phyloP scores from a whole-genome alignment of 306 rosid species.

The Dalbergia cochinchinensis region DNA sequence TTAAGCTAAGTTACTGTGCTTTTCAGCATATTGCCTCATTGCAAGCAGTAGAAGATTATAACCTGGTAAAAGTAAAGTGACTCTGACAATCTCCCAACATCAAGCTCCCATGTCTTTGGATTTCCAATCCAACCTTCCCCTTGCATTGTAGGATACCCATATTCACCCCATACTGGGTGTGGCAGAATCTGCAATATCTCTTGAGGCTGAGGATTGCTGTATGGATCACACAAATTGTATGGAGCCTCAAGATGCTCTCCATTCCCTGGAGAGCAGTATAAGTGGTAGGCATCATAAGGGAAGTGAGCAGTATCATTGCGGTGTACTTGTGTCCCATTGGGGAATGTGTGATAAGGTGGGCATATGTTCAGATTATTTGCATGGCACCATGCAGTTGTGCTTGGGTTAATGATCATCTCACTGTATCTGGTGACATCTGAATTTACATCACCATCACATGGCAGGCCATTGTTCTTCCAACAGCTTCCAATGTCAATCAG shows the following conservation, averaged over 20 bases:
- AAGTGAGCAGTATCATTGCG: constrained; percentile 52
- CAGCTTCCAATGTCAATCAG: constrained; percentile 68
- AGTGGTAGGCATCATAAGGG: constrained; percentile 67
- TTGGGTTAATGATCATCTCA: constrained; percentile 64
- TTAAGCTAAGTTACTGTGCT: not conserved
- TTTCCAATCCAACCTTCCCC: constrained; percentile 72
- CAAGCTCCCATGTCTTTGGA: constrained; percentile 68
- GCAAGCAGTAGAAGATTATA: not conserved
- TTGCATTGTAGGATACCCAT: constrained; percentile 61
- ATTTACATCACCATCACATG: constrained; percentile 63
- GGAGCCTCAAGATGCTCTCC: constrained; percentile 57
- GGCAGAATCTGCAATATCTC: constrained; percentile 69
- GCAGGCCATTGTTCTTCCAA: constrained; percentile 64
- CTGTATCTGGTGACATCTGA: constrained; percentile 64
- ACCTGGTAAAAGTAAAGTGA: constrained; percentile 70
- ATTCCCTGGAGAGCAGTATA: constrained; percentile 70
- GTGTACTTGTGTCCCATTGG: constrained; percentile 55
- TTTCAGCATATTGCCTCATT: not conserved
- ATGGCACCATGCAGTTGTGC: constrained; percentile 51
- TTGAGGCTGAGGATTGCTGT: constrained; percentile 69
- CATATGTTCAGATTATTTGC: constrained; percentile 46
- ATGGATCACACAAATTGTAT: constrained; percentile 57
- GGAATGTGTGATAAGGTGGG: constrained; percentile 67
- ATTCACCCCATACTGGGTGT: constrained; percentile 67
- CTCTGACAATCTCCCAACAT: constrained; percentile 69